phyloP scores from a whole-genome alignment of 1,284 basidiomycete species.

The Sporisorium exsertum region DNA sequence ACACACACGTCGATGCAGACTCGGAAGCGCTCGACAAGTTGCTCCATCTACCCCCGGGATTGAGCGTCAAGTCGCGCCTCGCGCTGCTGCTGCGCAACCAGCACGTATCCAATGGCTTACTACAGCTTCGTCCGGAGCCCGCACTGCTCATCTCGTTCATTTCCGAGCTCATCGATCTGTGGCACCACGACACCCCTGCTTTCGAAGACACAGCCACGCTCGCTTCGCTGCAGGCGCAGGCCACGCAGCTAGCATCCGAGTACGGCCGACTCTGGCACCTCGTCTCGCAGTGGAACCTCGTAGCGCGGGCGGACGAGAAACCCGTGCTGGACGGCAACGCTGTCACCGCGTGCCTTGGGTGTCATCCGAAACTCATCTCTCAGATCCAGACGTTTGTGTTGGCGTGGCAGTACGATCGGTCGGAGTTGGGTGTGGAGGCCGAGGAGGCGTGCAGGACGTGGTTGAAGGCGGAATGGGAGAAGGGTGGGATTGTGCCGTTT shows the following conservation, averaged over 20 bases:
- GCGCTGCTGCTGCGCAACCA: slow-evolving; percentile 50
- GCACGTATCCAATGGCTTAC: slow-evolving; percentile 32
- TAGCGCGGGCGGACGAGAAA: slow-evolving; percentile 41
- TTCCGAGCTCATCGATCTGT: slow-evolving; percentile 26
- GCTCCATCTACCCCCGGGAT: slow-evolving; percentile 26
- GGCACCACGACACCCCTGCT: slow-evolving; percentile 10
- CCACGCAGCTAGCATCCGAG: slow-evolving; percentile 22
- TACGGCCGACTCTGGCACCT: slow-evolving; percentile 49
- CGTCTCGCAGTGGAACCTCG: slow-evolving; percentile 31
- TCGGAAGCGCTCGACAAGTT: slow-evolving; percentile 20
- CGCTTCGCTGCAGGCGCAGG: slow-evolving; percentile 4
- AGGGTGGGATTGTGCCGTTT: slow-evolving; percentile 54
- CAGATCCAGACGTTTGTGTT: slow-evolving; percentile 56
- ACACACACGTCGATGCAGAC: slow-evolving; percentile 3
- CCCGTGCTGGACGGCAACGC: slow-evolving; percentile 60
- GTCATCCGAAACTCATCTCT: slow-evolving; percentile 51
- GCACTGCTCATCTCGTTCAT: slow-evolving; percentile 54
- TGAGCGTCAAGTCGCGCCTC: slow-evolving; percentile 36
- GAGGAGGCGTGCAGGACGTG: slow-evolving; percentile 42
- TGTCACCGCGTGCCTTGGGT: slow-evolving; percentile 42
- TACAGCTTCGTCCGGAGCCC: slow-evolving; percentile 36
- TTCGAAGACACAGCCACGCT: slow-evolving; percentile 23
- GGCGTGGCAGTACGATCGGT: slow-evolving; percentile 58
- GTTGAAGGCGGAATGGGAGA: slow-evolving; percentile 55
- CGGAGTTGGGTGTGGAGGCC: not conserved